Conservation (phyloP, 345 rosid genomes). For the Erucastrum elatum region DNA sequence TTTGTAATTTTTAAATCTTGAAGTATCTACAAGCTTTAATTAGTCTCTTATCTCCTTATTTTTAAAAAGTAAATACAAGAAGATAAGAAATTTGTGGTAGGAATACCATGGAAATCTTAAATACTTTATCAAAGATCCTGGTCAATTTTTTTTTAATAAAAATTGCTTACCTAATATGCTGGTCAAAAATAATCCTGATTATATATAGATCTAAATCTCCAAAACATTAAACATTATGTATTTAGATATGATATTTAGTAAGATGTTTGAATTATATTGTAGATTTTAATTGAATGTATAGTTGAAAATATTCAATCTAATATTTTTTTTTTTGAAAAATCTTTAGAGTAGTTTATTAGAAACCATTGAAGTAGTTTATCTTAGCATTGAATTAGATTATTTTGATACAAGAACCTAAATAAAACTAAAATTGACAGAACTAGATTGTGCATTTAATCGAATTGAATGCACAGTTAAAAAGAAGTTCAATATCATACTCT, state of each 20-base stretch:
- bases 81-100: neutral
- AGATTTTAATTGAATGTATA: neutral
- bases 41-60: neutral
- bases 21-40: neutral
- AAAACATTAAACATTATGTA: neutral
- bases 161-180: neutral
- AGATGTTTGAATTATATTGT: neutral
- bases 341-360: neutral
- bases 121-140: neutral
- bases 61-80: neutral
- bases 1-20: neutral
- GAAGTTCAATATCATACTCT: too few species aligned
- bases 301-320: neutral
- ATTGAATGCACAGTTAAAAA: too few species aligned
- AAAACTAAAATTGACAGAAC: too few species aligned
- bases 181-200: neutral
- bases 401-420: too few species aligned
- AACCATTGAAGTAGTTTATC: too few species aligned
- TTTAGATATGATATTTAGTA: neutral
- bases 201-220: neutral
- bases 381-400: too few species aligned
- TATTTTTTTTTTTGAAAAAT: neutral
- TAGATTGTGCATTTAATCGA: too few species aligned
- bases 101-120: neutral
- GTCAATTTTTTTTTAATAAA: neutral